Evolutionary conservation across 805 yeast genomes (phyloP).

Genomic region (Wickerhamomyces bovis): DNA sequence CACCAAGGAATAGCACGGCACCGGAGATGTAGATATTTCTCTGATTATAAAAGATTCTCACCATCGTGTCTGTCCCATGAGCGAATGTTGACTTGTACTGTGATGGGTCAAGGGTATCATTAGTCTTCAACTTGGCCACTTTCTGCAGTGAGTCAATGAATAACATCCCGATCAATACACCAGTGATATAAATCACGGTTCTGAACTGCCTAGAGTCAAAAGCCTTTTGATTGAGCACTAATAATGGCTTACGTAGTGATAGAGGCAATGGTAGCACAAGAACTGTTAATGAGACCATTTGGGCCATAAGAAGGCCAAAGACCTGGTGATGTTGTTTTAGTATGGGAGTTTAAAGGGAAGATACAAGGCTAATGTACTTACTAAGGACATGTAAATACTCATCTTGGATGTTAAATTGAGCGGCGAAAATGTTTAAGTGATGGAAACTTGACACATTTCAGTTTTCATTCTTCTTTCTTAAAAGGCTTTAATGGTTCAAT

Average conservation of each 20-base stretch:
- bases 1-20: conserved; percentile 48
- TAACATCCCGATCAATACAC: conserved; percentile 39
- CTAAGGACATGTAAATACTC: not conserved
- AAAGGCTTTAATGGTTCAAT: not conserved
- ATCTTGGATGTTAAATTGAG: not conserved
- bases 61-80: conserved; percentile 44
- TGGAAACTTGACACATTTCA: not conserved
- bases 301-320: not conserved
- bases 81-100: conserved; percentile 18
- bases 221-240: conserved; percentile 30
- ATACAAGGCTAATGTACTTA: not conserved
- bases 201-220: conserved; percentile 35
- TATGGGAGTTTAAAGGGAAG: not conserved
- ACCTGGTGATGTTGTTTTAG: not conserved
- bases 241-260: conserved; percentile 37
- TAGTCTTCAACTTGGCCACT: conserved; percentile 27
- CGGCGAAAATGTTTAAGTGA: not conserved
- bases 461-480: not conserved
- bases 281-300: conserved; percentile 43
- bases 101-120: conserved; percentile 22
- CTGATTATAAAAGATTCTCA: conserved; percentile 56
- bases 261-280: conserved; percentile 53
- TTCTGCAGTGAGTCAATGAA: conserved; percentile 51
- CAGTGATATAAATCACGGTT: conserved; percentile 38
- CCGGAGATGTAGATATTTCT: conserved; percentile 60